Conservation (phyloP, 83 land plant genomes). For the Thuja plicata region DNA sequence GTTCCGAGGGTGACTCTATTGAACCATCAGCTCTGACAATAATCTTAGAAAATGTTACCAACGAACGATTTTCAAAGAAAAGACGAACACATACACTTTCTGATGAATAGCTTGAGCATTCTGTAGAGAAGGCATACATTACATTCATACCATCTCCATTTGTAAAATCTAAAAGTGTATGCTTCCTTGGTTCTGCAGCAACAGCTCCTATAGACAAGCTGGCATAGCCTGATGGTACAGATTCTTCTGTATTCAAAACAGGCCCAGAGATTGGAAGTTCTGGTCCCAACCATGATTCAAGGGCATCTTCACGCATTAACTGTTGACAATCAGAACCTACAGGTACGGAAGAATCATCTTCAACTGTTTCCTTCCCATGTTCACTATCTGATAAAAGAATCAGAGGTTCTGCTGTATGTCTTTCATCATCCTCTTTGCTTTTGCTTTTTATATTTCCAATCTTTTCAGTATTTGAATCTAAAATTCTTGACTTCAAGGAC, state of each 20-base stretch:
- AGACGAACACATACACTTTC: slow-evolving; percentile 9
- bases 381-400: slow-evolving; percentile 25
- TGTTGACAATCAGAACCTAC: slow-evolving; percentile 28
- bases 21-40: slow-evolving; percentile 10
- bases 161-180: slow-evolving; percentile 67
- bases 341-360: not conserved
- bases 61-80: slow-evolving; percentile 15
- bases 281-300: slow-evolving; percentile 87
- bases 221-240: slow-evolving; percentile 34
- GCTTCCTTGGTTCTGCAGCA: slow-evolving; percentile 37
- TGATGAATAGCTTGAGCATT: slow-evolving; percentile 33
- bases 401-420: slow-evolving; percentile 4
- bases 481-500: not conserved
- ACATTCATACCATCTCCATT: slow-evolving; percentile 87
- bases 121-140: slow-evolving; percentile 60
- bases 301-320: slow-evolving; percentile 48
- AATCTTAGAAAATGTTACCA: slow-evolving; percentile 10
- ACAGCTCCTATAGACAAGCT: slow-evolving; percentile 56
- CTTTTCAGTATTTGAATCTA: not conserved
- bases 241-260: slow-evolving; percentile 14
- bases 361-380: not conserved
- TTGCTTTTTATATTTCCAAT: not conserved
- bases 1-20: not conserved
- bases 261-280: slow-evolving; percentile 23
- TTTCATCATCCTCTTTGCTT: not conserved